Base-by-base conservation (phyloP, 106 monocot species). In the Iris macrosiphon region DNA sequence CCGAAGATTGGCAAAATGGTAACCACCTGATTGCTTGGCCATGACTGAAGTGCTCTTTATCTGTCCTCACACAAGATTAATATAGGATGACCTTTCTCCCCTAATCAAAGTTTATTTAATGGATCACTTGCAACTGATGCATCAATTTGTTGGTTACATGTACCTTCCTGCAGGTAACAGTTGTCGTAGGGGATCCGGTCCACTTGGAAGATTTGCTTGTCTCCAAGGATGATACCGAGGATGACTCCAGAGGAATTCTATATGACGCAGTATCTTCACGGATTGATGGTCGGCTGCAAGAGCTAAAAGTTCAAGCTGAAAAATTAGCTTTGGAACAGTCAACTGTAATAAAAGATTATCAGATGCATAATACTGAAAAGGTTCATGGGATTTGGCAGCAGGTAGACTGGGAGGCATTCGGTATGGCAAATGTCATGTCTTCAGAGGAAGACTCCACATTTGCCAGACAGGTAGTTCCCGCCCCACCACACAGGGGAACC, bases 331-430 rank as follows among this genome's bases (percentile, higher is more conserved):
- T 73, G 10, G 88, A 83, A 58, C 74, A 78, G 17, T 16, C 51
- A 13, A 23, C 11, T 22, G 45, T 74, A 64, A 34, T 37, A 0
- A 49, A 54, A 17, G 55, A 63, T 23, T 45, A 20, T 20, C 32
- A 28, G 14, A n/a, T 30, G 7, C 53, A 53, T 19, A 52, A 72
- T 21, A 13, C 14, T 3, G 71, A 68, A 3, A 31, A 51, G 1
- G 80, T 62, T 22, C 61, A 34, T 51, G 27, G 40, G 38, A 61
- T 89, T 31, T 84, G 79, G 83, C 80, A 84, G 43, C 83, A 84
- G 48, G 80, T 84, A 4, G 93, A 93, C 47, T 93, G 93, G 93
- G 93, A 88, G 58, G 74, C 79, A 56, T 88, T 93, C 40, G 83
- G 93, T 47, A 77, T 88, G 40, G 80, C 43, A 52, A 69, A 57